These are phyloP conservation scores for Aureobasidium sp. DNA, from an alignment of 2,329 filamentous ascomycete species.

Conservation along the genomic window DNA sequence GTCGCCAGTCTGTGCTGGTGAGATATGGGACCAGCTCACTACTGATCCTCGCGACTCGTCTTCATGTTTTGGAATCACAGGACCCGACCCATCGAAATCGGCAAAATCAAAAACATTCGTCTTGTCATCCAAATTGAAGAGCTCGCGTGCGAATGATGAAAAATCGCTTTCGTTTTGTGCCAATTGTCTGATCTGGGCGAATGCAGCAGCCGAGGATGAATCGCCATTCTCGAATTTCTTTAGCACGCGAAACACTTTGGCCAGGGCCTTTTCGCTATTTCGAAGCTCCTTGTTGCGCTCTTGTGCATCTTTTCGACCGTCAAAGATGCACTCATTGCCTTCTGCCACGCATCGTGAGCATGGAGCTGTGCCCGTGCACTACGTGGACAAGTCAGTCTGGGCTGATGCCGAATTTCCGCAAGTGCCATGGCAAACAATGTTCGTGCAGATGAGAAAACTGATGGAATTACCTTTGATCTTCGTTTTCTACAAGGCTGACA, in stretches of 20 bases:
- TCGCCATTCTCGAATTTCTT: conserved; percentile 6
- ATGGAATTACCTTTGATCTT: conserved; percentile 11
- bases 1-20: background rate
- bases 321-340: conserved; percentile 10
- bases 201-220: background rate
- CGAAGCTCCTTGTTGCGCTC: conserved; percentile 11
- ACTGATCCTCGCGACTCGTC: background rate
- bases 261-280: conserved; percentile 9
- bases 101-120: background rate
- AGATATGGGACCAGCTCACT: background rate
- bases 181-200: background rate
- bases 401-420: background rate
- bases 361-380: conserved; percentile 13
- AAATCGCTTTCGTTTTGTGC: background rate
- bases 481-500: conserved; percentile 13
- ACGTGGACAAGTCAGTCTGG: background rate
- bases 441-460: background rate
- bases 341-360: conserved; percentile 11
- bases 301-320: conserved; percentile 12
- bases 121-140: conserved; percentile 3
- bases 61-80: background rate
- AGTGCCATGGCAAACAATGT: background rate
- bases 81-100: background rate
- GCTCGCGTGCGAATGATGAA: background rate
- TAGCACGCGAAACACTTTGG: conserved; percentile 7